phyloP scores from a whole-genome alignment of 768 basidiomycete genomes.

The Rhodosporidiobolus odoratus region DNA sequence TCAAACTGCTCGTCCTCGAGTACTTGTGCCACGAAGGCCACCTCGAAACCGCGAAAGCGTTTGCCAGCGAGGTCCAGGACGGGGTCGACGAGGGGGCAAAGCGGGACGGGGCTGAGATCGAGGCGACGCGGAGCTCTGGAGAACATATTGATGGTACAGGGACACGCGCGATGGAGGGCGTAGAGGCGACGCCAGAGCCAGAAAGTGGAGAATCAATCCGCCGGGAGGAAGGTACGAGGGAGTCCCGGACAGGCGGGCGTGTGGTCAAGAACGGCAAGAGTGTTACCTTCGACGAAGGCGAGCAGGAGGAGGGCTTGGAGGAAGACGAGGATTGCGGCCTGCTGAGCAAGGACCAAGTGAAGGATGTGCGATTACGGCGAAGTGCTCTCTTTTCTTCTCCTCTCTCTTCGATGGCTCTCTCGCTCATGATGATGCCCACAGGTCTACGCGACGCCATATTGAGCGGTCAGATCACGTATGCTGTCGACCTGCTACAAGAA shows the following conservation, averaged over 20 bases:
- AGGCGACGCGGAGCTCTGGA: neutral
- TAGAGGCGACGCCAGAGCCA: conserved; percentile 29
- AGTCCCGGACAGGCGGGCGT: neutral
- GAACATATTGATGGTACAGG: too few relatives aligned
- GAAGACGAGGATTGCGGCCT: neutral
- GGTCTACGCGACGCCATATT: conserved; percentile 68
- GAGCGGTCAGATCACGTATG: conserved; percentile 67
- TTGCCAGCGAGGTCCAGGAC: conserved; percentile 10
- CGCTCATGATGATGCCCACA: conserved; percentile 43
- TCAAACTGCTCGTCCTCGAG: conserved; percentile 30
- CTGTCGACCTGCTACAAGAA: conserved; percentile 60
- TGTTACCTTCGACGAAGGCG: conserved; percentile 1
- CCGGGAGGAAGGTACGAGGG: neutral
- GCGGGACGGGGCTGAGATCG: rapidly evolving
- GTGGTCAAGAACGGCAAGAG: conserved; percentile 1
- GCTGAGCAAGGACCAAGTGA: conserved; percentile 3
- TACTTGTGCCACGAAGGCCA: conserved; percentile 18
- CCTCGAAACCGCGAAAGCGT: conserved; percentile 30
- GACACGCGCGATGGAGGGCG: conserved; percentile 33
- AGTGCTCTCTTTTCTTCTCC: conserved; percentile 1
- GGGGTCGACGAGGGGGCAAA: neutral
- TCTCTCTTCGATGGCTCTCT: neutral
- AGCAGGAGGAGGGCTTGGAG: neutral
- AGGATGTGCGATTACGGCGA: conserved; percentile 3
- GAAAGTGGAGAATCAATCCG: neutral